Evolutionary conservation across 345 rosid species (phyloP).

Genomic region (Eucalyptus camaldulensis): DNA sequence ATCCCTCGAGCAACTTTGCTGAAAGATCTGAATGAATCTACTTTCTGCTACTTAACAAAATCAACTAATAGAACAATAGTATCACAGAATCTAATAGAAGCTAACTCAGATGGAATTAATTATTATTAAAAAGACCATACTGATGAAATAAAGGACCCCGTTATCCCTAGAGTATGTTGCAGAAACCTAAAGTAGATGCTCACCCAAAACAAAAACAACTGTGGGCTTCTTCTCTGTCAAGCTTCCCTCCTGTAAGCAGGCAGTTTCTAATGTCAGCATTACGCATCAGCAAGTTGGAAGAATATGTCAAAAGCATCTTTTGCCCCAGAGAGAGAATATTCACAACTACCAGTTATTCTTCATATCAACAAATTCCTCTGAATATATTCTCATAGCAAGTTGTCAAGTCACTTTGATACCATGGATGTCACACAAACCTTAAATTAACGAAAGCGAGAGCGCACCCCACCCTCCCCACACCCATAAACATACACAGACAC

Average conservation of each 20-base stretch:
- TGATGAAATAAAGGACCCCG: background rate
- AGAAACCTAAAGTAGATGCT: background rate
- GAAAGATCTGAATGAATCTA: background rate
- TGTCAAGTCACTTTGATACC: background rate
- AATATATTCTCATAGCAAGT: background rate
- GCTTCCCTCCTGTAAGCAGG: conserved; percentile 28
- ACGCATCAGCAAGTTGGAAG: background rate
- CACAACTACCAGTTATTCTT: background rate
- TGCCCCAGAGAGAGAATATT: too few species aligned
- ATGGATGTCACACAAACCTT: background rate
- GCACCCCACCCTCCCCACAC: background rate
- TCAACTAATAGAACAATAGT: background rate
- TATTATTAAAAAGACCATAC: background rate
- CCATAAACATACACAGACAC: background rate
- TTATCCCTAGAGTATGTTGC: background rate
- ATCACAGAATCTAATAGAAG: background rate
- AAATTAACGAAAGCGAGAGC: background rate
- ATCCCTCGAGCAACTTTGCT: background rate
- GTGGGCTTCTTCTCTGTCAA: conserved; percentile 44
- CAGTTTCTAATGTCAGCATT: background rate
- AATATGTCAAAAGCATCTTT: background rate
- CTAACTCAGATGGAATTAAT: background rate
- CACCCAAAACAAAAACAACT: conserved; percentile 88
- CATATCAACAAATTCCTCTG: background rate
- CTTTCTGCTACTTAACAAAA: background rate